phyloP scores from a whole-genome alignment of 1,139 yeast species.

The Sporopachydermia cereana region DNA sequence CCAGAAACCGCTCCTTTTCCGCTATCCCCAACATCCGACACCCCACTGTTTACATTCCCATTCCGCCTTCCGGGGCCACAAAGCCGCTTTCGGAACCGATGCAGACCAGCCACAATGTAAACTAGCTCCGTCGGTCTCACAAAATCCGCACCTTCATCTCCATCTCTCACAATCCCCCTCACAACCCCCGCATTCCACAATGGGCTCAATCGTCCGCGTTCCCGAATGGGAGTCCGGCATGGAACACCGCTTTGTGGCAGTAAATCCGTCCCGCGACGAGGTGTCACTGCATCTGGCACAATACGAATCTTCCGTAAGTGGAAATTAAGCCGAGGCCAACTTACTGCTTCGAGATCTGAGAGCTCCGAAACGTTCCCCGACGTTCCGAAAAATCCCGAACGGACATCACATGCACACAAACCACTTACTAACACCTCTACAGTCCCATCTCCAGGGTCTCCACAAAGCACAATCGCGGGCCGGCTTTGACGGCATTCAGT shows the following conservation, averaged over 20 bases:
- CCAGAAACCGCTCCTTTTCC: too few relatives aligned
- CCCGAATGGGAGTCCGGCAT: constrained; percentile 46
- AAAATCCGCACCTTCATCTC: too few relatives aligned
- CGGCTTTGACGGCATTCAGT: constrained; percentile 64
- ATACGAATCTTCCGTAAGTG: constrained; percentile 17
- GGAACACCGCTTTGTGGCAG: constrained; percentile 48
- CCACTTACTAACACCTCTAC: constrained; percentile 6
- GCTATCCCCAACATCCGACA: too few relatives aligned
- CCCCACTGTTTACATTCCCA: too few relatives aligned
- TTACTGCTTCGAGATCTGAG: constrained; percentile 6
- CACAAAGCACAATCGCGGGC: constrained; percentile 39
- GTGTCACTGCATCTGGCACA: constrained; percentile 46
- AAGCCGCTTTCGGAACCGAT: too few relatives aligned
- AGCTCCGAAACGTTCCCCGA: not conserved
- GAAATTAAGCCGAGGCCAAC: too few relatives aligned
- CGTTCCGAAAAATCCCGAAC: not conserved
- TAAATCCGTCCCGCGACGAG: constrained; percentile 61
- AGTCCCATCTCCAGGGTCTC: constrained; percentile 22
- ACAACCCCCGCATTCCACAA: too few relatives aligned
- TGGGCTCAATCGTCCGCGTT: constrained; percentile 49
- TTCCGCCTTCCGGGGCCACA: too few relatives aligned
- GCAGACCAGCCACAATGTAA: too few relatives aligned
- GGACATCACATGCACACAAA: constrained; percentile 13
- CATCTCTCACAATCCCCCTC: too few relatives aligned
- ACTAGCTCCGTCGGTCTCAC: too few relatives aligned